Evolutionary conservation across 2,329 filamentous ascomycete genomes (phyloP).

Genomic region (Didymella glomerata): DNA sequence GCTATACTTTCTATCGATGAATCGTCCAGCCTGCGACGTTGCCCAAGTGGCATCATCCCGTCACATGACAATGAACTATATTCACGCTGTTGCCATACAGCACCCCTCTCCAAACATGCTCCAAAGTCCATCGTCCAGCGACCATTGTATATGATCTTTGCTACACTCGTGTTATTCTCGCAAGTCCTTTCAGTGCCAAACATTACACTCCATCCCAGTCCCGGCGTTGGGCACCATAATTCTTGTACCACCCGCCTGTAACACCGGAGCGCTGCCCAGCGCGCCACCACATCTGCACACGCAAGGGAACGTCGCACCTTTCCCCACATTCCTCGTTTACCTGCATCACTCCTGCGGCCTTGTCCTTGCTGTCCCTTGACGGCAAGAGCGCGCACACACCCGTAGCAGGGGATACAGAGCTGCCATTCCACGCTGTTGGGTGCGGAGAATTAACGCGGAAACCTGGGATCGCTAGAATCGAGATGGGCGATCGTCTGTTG

Average conservation of each 20-base stretch:
- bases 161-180: not conserved
- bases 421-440: conserved; percentile 2
- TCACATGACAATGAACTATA: conserved; percentile 8
- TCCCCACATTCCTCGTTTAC: conserved; percentile 11
- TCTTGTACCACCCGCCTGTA: conserved; percentile 2
- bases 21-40: conserved; percentile 1
- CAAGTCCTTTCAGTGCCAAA: not conserved
- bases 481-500: too few relatives aligned
- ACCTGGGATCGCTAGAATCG: not conserved
- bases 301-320: conserved; percentile 11
- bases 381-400: not conserved
- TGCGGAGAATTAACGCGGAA: not conserved
- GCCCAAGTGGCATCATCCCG: conserved; percentile 1
- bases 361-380: not conserved
- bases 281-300: conserved; percentile 7
- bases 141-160: not conserved
- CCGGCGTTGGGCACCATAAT: conserved; percentile 5
- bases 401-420: not conserved
- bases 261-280: conserved; percentile 12
- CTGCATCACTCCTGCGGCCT: not conserved
- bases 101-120: not conserved
- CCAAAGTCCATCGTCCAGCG: not conserved
- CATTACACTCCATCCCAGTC: conserved; percentile 3
- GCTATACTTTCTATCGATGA: not conserved
- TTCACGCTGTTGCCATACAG: conserved; percentile 4